Percentiles rank a stretch among this genome's conserved stretches.
Evolutionary conservation across 2,329 filamentous ascomycete species (phyloP).

Genomic region (Penicillium palitans): DNA sequence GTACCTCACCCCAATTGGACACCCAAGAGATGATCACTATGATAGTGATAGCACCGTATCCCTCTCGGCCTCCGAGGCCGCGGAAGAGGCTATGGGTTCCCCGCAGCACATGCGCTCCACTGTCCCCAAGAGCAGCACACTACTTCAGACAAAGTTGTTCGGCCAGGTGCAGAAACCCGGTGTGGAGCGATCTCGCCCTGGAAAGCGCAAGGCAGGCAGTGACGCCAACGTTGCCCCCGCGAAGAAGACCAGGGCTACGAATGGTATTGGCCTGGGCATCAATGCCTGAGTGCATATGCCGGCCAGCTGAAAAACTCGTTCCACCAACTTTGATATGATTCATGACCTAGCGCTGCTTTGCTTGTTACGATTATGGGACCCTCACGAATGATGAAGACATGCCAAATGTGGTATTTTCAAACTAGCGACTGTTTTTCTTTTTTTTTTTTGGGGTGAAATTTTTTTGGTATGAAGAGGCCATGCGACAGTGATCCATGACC

Average conservation of each 20-base stretch:
- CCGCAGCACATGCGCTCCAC: slow-evolving; percentile 25
- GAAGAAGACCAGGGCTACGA: slow-evolving; percentile 54
- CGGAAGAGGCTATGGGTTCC: slow-evolving; percentile 52
- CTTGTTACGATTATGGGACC: slow-evolving; percentile 21
- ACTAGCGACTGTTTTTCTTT: slow-evolving; percentile 15
- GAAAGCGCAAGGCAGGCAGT: slow-evolving; percentile 45
- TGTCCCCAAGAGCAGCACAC: slow-evolving; percentile 46
- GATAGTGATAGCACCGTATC: slow-evolving; percentile 87
- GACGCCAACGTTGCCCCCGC: slow-evolving; percentile 36
- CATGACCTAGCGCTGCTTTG: slow-evolving; percentile 25
- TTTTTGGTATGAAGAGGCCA: slow-evolving; percentile 3
- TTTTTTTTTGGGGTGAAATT: background rate
- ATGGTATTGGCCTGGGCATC: slow-evolving; percentile 59
- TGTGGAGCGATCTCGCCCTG: slow-evolving; percentile 35
- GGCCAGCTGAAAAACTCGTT: slow-evolving; percentile 8
- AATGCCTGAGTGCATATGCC: slow-evolving; percentile 36
- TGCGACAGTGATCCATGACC: slow-evolving; percentile 6
- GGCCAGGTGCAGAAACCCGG: slow-evolving; percentile 61
- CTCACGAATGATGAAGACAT: slow-evolving; percentile 26
- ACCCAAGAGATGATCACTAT: slow-evolving; percentile 53
- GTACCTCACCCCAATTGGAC: slow-evolving; percentile 60
- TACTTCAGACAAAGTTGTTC: slow-evolving; percentile 64
- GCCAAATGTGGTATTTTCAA: slow-evolving; percentile 9
- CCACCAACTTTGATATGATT: slow-evolving; percentile 25
- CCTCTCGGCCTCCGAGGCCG: slow-evolving; percentile 56